Percentiles rank a stretch among this genome's conserved stretches.
Evolutionary conservation across 2,329 filamentous ascomycete genomes (phyloP).

Genomic region (Curvularia verruculosa): DNA sequence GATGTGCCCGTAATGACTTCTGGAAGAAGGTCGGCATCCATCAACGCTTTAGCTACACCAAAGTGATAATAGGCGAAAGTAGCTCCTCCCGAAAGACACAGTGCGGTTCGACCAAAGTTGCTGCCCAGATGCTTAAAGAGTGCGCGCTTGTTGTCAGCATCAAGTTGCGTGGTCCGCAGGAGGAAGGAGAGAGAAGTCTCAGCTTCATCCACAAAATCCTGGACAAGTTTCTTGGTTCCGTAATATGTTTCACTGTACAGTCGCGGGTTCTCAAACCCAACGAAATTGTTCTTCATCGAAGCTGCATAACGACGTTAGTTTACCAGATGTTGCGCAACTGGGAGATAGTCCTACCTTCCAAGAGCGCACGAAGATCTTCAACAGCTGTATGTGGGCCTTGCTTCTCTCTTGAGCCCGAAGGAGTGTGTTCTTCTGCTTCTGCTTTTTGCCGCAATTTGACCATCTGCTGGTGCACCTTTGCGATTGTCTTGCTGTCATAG

Average conservation of each 20-base stretch:
- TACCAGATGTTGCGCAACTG: not conserved
- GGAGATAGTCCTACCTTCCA: slow-evolving; percentile 60
- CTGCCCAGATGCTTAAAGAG: slow-evolving; percentile 88
- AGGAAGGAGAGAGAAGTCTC: slow-evolving; percentile 72
- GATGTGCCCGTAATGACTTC: slow-evolving; percentile 97
- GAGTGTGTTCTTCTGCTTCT: slow-evolving; percentile 61
- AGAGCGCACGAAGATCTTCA: slow-evolving; percentile 76
- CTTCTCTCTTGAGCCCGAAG: slow-evolving; percentile 28
- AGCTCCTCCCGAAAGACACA: slow-evolving; percentile 91
- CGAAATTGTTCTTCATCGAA: slow-evolving; percentile 97
- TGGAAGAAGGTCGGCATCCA: slow-evolving; percentile 84
- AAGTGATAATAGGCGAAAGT: slow-evolving; percentile 98
- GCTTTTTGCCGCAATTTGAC: slow-evolving; percentile 62
- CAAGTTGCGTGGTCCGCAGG: slow-evolving; percentile 69
- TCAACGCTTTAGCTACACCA: slow-evolving; percentile 84
- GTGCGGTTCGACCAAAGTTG: slow-evolving; percentile 89
- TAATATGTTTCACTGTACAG: slow-evolving; percentile 98
- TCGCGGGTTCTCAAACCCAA: slow-evolving; percentile 88
- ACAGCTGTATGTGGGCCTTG: slow-evolving; percentile 57
- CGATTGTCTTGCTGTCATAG: slow-evolving; percentile 87
- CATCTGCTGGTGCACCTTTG: slow-evolving; percentile 77
- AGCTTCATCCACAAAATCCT: slow-evolving; percentile 87
- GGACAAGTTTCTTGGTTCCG: slow-evolving; percentile 93
- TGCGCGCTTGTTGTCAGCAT: slow-evolving; percentile 73
- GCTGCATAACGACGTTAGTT: slow-evolving; percentile 50